Evolutionary conservation across 164 flowering plant species (phyloP).

Genomic region (Vitis amurensis): DNA sequence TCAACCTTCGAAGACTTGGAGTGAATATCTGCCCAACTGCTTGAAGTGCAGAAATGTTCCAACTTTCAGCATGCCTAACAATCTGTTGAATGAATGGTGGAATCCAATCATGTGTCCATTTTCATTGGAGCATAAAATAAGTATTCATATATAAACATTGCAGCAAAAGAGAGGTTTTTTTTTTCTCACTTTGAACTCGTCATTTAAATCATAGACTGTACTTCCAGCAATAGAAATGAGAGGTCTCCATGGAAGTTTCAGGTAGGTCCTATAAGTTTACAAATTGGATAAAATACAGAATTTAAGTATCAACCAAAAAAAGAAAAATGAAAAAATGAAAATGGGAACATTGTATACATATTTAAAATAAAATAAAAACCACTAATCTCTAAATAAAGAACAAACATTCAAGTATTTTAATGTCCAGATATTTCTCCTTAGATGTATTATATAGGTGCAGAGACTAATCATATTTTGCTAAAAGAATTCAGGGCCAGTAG

Average conservation of each 20-base stretch:
- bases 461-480: no score
- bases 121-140: neutral
- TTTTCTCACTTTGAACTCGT: slow-evolving; percentile 52
- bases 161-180: neutral
- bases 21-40: slow-evolving; percentile 88
- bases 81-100: slow-evolving; percentile 40
- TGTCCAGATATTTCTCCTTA: no score
- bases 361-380: no score
- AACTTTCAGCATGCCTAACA: slow-evolving; percentile 83
- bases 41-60: slow-evolving; percentile 82
- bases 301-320: no score
- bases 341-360: no score
- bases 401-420: no score
- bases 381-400: no score
- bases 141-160: neutral
- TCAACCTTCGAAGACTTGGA: slow-evolving; percentile 30
- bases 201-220: slow-evolving; percentile 71
- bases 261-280: slow-evolving; percentile 63
- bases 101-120: neutral
- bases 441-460: no score
- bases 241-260: slow-evolving; percentile 93
- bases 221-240: slow-evolving; percentile 79
- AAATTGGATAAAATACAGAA: neutral
- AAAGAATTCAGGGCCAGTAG: no score
- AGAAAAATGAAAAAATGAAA: no score